Percentiles rank a stretch among this genome's conserved stretches.
Evolutionary conservation across 2,329 filamentous ascomycete species (phyloP).

Genomic region (Alternaria incomplexa): DNA sequence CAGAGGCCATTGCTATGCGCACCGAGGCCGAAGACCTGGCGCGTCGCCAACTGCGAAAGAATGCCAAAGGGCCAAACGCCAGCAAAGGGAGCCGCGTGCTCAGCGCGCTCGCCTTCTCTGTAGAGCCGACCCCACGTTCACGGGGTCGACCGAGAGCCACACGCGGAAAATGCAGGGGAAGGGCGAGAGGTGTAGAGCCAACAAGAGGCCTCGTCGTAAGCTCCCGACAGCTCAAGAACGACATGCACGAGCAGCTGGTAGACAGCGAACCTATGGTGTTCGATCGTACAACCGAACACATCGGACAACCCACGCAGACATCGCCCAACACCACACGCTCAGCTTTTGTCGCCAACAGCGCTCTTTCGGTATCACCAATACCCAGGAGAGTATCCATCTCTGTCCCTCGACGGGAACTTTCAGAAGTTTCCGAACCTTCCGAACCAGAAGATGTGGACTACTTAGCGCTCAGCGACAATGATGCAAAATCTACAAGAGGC

Average conservation of each 20-base stretch:
- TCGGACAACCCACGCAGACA: slow-evolving; percentile 5
- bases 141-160: slow-evolving; percentile 14
- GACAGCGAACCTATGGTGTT: slow-evolving; percentile 4
- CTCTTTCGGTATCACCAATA: slow-evolving; percentile 29
- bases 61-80: slow-evolving; percentile 21
- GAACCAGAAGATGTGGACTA: slow-evolving; percentile 9
- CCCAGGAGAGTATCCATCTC: slow-evolving; percentile 6
- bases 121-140: slow-evolving; percentile 10
- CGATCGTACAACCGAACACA: slow-evolving; percentile 19
- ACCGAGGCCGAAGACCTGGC: slow-evolving; percentile 30
- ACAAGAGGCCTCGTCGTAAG: neutral
- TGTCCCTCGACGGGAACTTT: neutral
- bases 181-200: neutral
- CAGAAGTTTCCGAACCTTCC: slow-evolving; percentile 7
- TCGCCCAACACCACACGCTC: slow-evolving; percentile 35
- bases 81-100: slow-evolving; percentile 19
- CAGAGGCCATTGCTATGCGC: slow-evolving; percentile 25
- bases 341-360: slow-evolving; percentile 42
- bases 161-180: slow-evolving; percentile 19
- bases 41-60: slow-evolving; percentile 28
- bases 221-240: neutral
- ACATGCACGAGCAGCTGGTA: neutral
- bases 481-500: slow-evolving; percentile 18
- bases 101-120: slow-evolving; percentile 10
- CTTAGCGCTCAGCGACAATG: neutral